phyloP scores from a whole-genome alignment of 164 flowering plant species.

The Magnolia sinica region DNA sequence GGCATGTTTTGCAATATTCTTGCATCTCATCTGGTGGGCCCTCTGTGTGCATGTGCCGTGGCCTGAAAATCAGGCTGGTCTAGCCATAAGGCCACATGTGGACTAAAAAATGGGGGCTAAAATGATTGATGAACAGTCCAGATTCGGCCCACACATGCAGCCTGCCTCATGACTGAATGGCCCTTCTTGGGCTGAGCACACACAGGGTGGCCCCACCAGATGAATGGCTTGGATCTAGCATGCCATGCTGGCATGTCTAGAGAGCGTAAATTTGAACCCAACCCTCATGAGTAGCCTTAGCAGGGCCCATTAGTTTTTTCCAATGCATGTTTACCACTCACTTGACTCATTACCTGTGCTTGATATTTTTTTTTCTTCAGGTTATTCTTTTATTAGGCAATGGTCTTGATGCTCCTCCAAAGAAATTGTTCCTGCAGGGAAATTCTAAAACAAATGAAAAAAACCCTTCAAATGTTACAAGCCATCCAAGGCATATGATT shows the following conservation, averaged over 20 bases:
- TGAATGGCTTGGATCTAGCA: not conserved
- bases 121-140: not conserved
- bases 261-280: not conserved
- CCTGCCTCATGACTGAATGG: not conserved
- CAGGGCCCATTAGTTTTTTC: not conserved
- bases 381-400: conserved; percentile 66
- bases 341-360: not conserved
- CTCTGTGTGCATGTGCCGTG: not conserved
- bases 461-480: conserved; percentile 19
- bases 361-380: conserved; percentile 31
- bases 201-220: not conserved
- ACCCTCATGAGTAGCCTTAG: not conserved
- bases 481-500: conserved; percentile 10
- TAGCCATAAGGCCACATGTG: not conserved
- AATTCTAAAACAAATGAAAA: conserved; percentile 19
- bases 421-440: conserved; percentile 55
- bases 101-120: not conserved
- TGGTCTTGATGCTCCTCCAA: conserved; percentile 86
- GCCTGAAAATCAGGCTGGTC: not conserved
- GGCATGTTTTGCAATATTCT: not conserved
- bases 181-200: not conserved
- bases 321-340: not conserved
- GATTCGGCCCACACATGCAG: not conserved
- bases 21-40: too few relatives aligned
- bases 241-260: not conserved